phyloP scores from a whole-genome alignment of 768 basidiomycete genomes.

The Termitomyces sp. region DNA sequence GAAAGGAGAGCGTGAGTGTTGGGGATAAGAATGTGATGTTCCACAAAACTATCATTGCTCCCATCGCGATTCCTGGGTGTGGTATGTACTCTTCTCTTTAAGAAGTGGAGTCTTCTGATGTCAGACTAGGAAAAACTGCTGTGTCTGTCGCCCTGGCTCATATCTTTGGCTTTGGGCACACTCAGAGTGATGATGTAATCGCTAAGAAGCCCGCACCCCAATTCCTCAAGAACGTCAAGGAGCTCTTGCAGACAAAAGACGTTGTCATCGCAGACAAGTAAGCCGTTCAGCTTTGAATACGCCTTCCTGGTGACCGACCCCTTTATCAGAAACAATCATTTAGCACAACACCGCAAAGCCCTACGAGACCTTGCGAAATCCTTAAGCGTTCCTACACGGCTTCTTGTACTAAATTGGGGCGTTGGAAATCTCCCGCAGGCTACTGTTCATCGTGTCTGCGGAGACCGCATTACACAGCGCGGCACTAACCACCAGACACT shows the following conservation, averaged over 20 bases:
- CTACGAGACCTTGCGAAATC: slow-evolving; percentile 51
- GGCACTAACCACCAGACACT: slow-evolving; percentile 87
- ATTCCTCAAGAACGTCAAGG: slow-evolving; percentile 69
- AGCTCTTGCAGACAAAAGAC: slow-evolving; percentile 53
- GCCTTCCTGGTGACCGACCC: neutral
- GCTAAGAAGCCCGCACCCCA: slow-evolving; percentile 64
- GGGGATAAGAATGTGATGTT: slow-evolving; percentile 22
- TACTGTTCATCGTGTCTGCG: slow-evolving; percentile 69
- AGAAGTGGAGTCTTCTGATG: slow-evolving; percentile 11
- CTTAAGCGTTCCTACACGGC: slow-evolving; percentile 50
- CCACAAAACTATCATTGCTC: slow-evolving; percentile 80
- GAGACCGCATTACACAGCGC: slow-evolving; percentile 64
- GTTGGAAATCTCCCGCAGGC: slow-evolving; percentile 46
- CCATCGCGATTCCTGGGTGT: slow-evolving; percentile 88
- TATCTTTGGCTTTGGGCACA: slow-evolving; percentile 86
- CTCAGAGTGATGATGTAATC: slow-evolving; percentile 87
- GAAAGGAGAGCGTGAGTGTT: slow-evolving; percentile 25
- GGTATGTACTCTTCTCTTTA: slow-evolving; percentile 45
- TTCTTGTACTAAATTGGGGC: slow-evolving; percentile 81
- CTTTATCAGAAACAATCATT: slow-evolving; percentile 80
- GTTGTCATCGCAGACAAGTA: slow-evolving; percentile 94
- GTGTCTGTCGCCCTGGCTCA: slow-evolving; percentile 72
- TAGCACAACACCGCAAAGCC: slow-evolving; percentile 67
- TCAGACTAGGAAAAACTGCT: slow-evolving; percentile 74
- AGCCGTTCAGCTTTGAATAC: slow-evolving; percentile 23